Percentiles rank a stretch among this genome's conserved stretches.
Evolutionary conservation across 1,284 basidiomycete species (phyloP).

Genomic region (Hymenochaete sp.): DNA sequence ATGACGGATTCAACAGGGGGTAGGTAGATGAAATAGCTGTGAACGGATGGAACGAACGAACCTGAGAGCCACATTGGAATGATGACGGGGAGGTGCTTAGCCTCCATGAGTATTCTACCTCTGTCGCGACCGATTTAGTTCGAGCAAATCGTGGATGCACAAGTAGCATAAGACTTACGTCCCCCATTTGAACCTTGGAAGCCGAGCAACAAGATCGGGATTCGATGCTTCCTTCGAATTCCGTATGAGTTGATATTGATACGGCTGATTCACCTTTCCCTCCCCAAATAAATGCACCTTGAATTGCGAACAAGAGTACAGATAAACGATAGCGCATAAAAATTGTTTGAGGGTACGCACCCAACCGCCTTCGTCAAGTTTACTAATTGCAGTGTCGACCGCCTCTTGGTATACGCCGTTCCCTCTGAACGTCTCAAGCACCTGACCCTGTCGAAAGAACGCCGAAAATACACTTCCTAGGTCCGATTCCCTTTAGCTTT

Average conservation of each 20-base stretch:
- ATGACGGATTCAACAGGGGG: too few species aligned
- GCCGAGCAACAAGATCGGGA: constrained; percentile 29
- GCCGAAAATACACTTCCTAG: constrained; percentile 60
- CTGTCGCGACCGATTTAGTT: constrained; percentile 41
- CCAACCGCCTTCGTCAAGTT: constrained; percentile 80
- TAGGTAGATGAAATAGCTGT: not conserved
- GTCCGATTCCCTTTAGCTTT: constrained; percentile 18
- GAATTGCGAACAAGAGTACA: too few species aligned
- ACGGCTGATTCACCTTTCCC: constrained; percentile 80
- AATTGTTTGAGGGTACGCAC: constrained; percentile 34
- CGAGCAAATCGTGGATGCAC: constrained; percentile 8
- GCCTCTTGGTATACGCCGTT: constrained; percentile 86
- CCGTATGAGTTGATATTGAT: constrained; percentile 35
- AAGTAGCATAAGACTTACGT: constrained; percentile 48
- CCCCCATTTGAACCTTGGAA: constrained; percentile 95
- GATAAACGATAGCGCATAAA: not conserved
- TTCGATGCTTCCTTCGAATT: constrained; percentile 22
- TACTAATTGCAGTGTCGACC: constrained; percentile 72
- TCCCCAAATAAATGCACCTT: constrained; percentile 93
- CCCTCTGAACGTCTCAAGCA: constrained; percentile 88
- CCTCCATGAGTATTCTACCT: constrained; percentile 79
- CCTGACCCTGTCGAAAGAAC: constrained; percentile 89
- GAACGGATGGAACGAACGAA: constrained; percentile 23
- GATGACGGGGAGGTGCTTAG: constrained; percentile 63
- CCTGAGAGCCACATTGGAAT: constrained; percentile 93